Base-by-base conservation (phyloP, 805 yeast species). In the Metschnikowia lachancei region DNA sequence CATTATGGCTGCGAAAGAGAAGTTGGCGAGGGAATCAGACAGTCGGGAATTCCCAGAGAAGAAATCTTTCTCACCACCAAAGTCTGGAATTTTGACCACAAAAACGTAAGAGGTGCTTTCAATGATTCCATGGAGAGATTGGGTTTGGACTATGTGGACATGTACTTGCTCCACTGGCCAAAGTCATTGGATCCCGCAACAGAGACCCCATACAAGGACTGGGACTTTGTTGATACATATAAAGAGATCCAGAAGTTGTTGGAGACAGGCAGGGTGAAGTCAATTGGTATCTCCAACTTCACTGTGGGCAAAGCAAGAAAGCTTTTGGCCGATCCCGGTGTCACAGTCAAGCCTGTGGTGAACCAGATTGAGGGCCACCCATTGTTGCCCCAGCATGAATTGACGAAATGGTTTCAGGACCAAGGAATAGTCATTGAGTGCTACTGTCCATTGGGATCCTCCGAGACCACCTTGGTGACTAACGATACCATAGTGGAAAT, bases 1-100 rank as follows among this genome's bases (percentile, higher is more conserved):
- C 73, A 75, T 40, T 87, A 86, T 66, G 77, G 77, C 2, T 83
- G 83, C 60, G 95, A 87, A 63, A 70, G 64, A 14, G 81, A 77
- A 52, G 83, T 84, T 12, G 90, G 95, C 28, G 70, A 73, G 43
- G 94, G 83, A 4, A 77, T 84, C 44, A 47, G 47, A 32, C 47
- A 38, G 16, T 43, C 52, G n/a, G 56, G 54, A 1, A 37, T 54
- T 31, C 51, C 52, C 9, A 38, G 58, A 35, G 52, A 47, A 39
- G 57, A 55, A 32, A 46, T 55, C 34, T 55, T 45, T 24, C 42
- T 55, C 35, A 55, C 58, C 40, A 55, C 58, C 28, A 55, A 55
- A 38, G 46, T 55, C 41, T 51, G 57, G 52, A 50, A 49, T 36
- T 18, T 45, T 31, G 49, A 49, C 41, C 55, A 53, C 47, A 47